Conservation (phyloP, 768 basidiomycete species). For the Lactarius hatsudake region DNA sequence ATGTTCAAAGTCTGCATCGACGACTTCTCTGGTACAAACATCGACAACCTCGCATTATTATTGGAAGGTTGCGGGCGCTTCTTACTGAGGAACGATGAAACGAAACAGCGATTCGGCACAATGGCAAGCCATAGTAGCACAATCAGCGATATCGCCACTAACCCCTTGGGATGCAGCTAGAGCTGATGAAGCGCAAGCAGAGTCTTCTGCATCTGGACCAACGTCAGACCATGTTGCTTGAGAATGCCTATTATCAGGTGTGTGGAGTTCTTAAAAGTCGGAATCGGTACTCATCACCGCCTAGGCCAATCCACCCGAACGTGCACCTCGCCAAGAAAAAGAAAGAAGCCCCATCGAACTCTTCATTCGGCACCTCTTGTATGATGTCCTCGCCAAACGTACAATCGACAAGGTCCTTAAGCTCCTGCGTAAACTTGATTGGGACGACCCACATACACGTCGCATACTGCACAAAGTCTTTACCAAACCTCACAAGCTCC, state of each 20-base stretch:
- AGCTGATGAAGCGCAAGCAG: constrained; percentile 94
- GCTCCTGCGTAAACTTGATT: constrained; percentile 89
- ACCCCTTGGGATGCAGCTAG: constrained; percentile 51
- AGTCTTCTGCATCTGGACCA: constrained; percentile 90
- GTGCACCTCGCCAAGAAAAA: constrained; percentile 81
- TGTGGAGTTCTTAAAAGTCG: constrained; percentile 18
- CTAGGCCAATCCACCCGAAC: constrained; percentile 96
- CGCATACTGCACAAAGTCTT: constrained; percentile 81
- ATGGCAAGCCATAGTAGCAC: constrained; percentile 57
- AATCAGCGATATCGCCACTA: not conserved
- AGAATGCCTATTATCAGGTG: constrained; percentile 98
- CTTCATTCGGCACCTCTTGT: constrained; percentile 95
- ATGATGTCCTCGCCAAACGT: constrained; percentile 88
- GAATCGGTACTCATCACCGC: constrained; percentile 16
- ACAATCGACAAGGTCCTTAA: constrained; percentile 96
- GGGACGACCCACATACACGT: constrained; percentile 72
- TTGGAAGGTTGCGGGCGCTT: constrained; percentile 95
- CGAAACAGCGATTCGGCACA: constrained; percentile 77
- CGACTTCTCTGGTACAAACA: constrained; percentile 88
- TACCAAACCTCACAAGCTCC: constrained; percentile 98
- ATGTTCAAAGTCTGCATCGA: constrained; percentile 97
- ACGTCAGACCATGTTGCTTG: constrained; percentile 81
- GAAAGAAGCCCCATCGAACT: constrained; percentile 81
- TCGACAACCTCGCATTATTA: constrained; percentile 89
- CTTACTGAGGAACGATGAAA: constrained; percentile 83